These are phyloP conservation scores for Leptomonas pyrrhocoris DNA, from an alignment of 208 protist genomes.

Conservation along the genomic window DNA sequence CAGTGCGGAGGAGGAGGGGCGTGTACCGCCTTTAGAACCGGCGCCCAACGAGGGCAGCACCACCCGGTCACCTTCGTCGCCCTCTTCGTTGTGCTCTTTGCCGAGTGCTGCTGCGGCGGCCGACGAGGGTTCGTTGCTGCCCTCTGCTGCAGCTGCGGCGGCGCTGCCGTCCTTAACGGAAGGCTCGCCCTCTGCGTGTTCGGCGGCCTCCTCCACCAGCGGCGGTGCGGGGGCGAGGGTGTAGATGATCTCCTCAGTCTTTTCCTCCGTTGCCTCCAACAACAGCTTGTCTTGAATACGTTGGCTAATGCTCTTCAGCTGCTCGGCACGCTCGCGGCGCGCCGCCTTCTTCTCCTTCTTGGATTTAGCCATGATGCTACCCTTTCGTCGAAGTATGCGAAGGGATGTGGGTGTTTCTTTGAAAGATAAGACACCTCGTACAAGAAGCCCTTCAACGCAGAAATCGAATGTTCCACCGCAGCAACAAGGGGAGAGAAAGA, in stretches of 20 bases:
- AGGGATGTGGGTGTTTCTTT: no score
- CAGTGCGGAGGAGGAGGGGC: slow-evolving; percentile 20
- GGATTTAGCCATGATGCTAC: slow-evolving; percentile 16
- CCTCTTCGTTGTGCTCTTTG: slow-evolving; percentile 7
- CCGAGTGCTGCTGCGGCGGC: slow-evolving; percentile 4
- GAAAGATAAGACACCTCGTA: no score
- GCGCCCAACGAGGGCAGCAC: slow-evolving; percentile 29
- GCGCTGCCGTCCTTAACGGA: slow-evolving; percentile 1
- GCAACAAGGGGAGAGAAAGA: not conserved
- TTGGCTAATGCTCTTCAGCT: slow-evolving; percentile 44
- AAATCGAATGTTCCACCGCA: no score
- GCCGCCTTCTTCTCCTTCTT: slow-evolving; percentile 50
- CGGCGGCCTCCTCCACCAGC: slow-evolving; percentile 9
- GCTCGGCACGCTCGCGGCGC: slow-evolving; percentile 48
- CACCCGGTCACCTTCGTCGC: slow-evolving; percentile 38
- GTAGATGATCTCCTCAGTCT: slow-evolving; percentile 49
- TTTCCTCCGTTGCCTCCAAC: slow-evolving; percentile 28
- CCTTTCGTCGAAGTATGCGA: not conserved
- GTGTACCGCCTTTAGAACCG: not conserved
- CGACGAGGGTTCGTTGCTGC: slow-evolving; percentile 1
- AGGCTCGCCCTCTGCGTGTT: slow-evolving; percentile 2
- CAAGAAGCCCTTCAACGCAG: no score
- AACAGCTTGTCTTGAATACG: slow-evolving; percentile 43
- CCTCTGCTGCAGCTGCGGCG: slow-evolving; percentile 2
- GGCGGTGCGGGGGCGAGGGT: slow-evolving; percentile 40